Percentiles rank a stretch among this genome's conserved stretches.
Conservation (phyloP, 208 protist genomes). For the Crithidia expoeki region DNA sequence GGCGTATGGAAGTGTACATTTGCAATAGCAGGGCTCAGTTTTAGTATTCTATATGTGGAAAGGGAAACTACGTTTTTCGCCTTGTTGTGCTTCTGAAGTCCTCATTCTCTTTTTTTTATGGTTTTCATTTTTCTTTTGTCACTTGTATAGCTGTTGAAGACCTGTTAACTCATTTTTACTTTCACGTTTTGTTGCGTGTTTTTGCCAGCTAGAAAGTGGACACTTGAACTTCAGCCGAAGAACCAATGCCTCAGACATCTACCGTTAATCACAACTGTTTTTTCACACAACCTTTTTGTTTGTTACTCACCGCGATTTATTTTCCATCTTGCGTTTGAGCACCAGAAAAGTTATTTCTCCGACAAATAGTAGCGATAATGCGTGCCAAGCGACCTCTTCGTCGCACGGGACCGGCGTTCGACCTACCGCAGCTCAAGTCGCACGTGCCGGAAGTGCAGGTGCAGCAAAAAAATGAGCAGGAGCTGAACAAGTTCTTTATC, state of each 20-base stretch:
- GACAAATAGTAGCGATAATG: slow-evolving; percentile 30
- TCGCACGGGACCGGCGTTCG: slow-evolving; percentile 41
- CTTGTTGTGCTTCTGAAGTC: neutral
- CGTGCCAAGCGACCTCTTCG: slow-evolving; percentile 41
- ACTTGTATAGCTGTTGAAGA: neutral
- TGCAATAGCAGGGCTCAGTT: too few species aligned
- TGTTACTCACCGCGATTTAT: too few species aligned
- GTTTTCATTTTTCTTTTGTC: neutral
- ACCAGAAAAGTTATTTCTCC: too few species aligned
- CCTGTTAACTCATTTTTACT: neutral
- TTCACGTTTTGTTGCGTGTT: slow-evolving; percentile 7
- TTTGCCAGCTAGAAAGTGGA: too few species aligned
- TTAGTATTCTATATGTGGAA: neutral
- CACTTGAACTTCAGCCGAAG: too few species aligned
- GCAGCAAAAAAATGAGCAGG: slow-evolving; percentile 63
- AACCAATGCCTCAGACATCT: too few species aligned
- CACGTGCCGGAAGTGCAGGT: slow-evolving; percentile 64
- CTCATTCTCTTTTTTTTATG: neutral
- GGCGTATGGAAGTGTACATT: too few species aligned
- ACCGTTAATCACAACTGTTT: too few species aligned
- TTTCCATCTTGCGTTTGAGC: too few species aligned
- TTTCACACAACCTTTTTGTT: slow-evolving; percentile 10
- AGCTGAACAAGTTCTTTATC: slow-evolving; percentile 79
- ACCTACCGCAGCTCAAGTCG: slow-evolving; percentile 61
- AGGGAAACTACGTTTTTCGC: neutral